Base-by-base conservation (phyloP, 139 green algal species). In the Closterium sp. region DNA sequence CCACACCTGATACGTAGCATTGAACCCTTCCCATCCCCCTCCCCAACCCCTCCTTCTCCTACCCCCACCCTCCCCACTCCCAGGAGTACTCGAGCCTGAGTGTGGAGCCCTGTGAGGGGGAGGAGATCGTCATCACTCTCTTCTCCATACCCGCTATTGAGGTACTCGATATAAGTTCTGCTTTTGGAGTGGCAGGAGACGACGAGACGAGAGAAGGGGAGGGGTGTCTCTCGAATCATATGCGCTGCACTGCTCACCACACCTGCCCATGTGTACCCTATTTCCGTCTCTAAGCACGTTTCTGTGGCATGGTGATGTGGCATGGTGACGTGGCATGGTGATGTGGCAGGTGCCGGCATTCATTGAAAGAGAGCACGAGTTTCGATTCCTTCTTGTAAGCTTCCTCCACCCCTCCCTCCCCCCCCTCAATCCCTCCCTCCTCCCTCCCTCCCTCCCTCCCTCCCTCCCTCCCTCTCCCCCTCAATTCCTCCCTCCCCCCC, bases 291-390 rank as follows among this genome's bases (percentile, higher is more conserved):
- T 19, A 76, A 76, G 9, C 9, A 76, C 25, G 23, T 76, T 76
- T 12, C 12, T 3, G 55, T 28, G 55, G 12, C 55, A 76, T 76
- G 55, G 55, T 28, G 55, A 76, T 76, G 55, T 76, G 55, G 55
- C 7, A 76, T 76, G 55, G 55, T 76, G 55, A 76, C 12, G 55
- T 76, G 55, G 16, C 55, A 25, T 76, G 55, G 12, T 76, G 55
- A 76, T 19, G 55, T 76, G 35, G 34, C 86, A 94, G 91, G 33
- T 93, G 10, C 87, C 93, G 1, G 97, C 96, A 8, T 98, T 98
- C 86, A 95, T 98, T 4, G 93, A 96, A 34, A 91, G 97, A 12
- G 97, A 99, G 94, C 96, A 98, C 88, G 97, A 99, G 95, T 98
- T 98, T 90, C 92, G 95, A 21, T 98, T 98, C 66, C 89, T 97